Percentiles rank a stretch among this genome's conserved stretches.
phyloP scores from a whole-genome alignment of 1,139 yeast species.

The Debaryomyces coudertii region DNA sequence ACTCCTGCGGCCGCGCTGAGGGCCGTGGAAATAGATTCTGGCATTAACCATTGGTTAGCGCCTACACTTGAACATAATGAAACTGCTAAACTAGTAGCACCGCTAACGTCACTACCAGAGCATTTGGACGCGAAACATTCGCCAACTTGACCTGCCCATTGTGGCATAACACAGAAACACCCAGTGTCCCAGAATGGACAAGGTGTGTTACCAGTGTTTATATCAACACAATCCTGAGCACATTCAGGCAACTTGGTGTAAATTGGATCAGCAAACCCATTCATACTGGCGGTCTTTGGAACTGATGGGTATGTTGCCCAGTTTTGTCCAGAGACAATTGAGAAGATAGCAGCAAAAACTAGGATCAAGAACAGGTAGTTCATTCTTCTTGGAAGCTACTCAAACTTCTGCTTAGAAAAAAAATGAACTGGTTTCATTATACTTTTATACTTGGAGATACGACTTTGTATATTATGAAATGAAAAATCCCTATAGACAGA shows the following conservation, averaged over 20 bases:
- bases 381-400: neutral
- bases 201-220: conserved; percentile 32
- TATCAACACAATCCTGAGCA: conserved; percentile 31
- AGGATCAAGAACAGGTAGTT: neutral
- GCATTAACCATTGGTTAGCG: conserved; percentile 29
- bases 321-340: conserved; percentile 11
- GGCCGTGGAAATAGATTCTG: conserved; percentile 34
- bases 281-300: conserved; percentile 42
- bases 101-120: conserved; percentile 25
- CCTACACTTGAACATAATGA: conserved; percentile 34
- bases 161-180: conserved; percentile 40
- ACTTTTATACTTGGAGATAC: neutral
- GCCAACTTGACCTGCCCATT: conserved; percentile 30
- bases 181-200: conserved; percentile 48
- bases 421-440: neutral
- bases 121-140: conserved; percentile 35
- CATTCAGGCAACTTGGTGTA: conserved; percentile 31
- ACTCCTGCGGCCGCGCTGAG: conserved; percentile 32
- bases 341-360: neutral
- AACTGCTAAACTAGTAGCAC: conserved; percentile 28
- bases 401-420: neutral
- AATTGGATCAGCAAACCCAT: conserved; percentile 47
- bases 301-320: conserved; percentile 40
- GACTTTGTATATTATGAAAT: neutral
- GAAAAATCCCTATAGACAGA: neutral